Percentiles rank a stretch among this genome's conserved stretches.
These are phyloP conservation scores for Zea luxurians DNA, from an alignment of 176 grass and related monocot species.

Conservation along the genomic window DNA sequence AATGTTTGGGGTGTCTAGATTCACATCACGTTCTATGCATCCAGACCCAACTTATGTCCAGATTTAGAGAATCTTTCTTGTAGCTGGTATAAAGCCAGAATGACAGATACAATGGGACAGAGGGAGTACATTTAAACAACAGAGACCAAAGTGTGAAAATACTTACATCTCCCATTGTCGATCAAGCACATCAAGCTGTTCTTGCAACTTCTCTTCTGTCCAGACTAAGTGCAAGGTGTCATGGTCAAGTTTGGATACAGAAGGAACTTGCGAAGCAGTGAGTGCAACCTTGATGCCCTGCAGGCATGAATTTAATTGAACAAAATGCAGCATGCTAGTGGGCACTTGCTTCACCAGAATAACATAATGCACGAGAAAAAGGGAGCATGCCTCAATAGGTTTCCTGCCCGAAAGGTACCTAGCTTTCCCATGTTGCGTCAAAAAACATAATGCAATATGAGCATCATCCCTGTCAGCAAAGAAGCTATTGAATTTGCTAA, in stretches of 20 bases:
- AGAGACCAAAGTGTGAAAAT: constrained; percentile 25
- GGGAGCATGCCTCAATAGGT: constrained; percentile 45
- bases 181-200: constrained; percentile 76
- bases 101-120: too few relatives aligned
- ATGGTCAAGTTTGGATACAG: constrained; percentile 62
- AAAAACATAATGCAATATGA: constrained; percentile 41
- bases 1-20: too few relatives aligned
- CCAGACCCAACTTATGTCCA: too few relatives aligned
- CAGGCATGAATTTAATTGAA: constrained; percentile 35
- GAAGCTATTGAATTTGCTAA: constrained; percentile 55
- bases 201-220: constrained; percentile 80
- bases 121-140: constrained; percentile 15
- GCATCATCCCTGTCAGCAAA: constrained; percentile 44
- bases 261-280: constrained; percentile 45
- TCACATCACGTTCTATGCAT: too few relatives aligned
- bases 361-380: background rate
- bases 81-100: too few relatives aligned
- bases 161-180: constrained; percentile 74
- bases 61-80: too few relatives aligned
- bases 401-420: constrained; percentile 56
- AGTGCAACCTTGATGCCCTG: constrained; percentile 85
- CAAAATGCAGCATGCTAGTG: background rate
- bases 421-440: constrained; percentile 48
- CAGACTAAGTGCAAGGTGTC: constrained; percentile 67
- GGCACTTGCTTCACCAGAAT: constrained; percentile 11